These are phyloP conservation scores for Globisporangium camurandrum DNA, from an alignment of 352 stramenopile species.

Conservation along the genomic window DNA sequence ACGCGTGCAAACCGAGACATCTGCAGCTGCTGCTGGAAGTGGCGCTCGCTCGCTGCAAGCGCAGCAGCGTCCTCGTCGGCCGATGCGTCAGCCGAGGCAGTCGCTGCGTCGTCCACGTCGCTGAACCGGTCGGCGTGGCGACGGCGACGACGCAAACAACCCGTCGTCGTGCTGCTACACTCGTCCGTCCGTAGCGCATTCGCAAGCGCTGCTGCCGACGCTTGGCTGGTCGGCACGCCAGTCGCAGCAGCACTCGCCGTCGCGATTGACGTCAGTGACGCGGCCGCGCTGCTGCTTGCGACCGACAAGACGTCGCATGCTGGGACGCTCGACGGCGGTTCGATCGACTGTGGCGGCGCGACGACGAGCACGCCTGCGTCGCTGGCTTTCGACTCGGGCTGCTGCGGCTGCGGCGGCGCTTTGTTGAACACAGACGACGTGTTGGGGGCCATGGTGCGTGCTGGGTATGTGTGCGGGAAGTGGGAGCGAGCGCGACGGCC, in stretches of 20 bases:
- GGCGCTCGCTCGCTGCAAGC: neutral
- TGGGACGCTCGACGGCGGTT: slow-evolving; percentile 18
- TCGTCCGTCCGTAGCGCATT: slow-evolving; percentile 15
- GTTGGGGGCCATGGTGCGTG: slow-evolving; percentile 38
- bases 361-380: slow-evolving; percentile 23
- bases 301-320: neutral
- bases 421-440: slow-evolving; percentile 57
- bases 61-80: slow-evolving; percentile 7
- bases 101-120: neutral
- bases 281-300: neutral
- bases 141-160: neutral
- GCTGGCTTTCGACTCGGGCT: slow-evolving; percentile 17
- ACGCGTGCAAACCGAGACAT: slow-evolving; percentile 33
- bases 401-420: slow-evolving; percentile 19
- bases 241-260: neutral
- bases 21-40: slow-evolving; percentile 4
- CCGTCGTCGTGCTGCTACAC: slow-evolving; percentile 10
- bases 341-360: slow-evolving; percentile 25
- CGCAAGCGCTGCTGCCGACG: neutral
- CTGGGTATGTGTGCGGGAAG: neutral
- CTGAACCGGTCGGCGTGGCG: too few relatives aligned
- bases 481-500: neutral
- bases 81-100: neutral
- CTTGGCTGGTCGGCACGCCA: neutral
- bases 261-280: neutral